These are phyloP conservation scores for Solanum chiquidenum DNA, from an alignment of 257 asterid genomes.

Conservation along the genomic window DNA sequence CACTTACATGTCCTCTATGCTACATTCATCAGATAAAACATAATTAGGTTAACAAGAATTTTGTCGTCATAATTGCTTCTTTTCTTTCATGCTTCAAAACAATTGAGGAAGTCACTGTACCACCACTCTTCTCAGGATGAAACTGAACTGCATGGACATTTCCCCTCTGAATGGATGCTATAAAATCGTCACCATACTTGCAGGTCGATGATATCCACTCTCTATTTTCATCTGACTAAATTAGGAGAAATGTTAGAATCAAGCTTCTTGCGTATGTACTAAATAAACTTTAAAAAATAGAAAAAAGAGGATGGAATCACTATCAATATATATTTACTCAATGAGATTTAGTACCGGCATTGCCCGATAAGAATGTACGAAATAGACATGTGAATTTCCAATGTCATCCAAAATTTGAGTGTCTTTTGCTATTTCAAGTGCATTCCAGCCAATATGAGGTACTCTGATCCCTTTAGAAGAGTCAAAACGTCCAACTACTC, in stretches of 20 bases:
- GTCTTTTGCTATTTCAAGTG: conserved; percentile 45
- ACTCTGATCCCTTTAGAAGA: conserved; percentile 71
- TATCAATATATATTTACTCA: neutral
- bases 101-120: conserved; percentile 22
- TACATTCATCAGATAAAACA: neutral
- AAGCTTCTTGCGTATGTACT: neutral
- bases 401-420: conserved; percentile 71
- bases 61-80: neutral
- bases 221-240: conserved; percentile 67
- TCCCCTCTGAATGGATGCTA: conserved; percentile 82
- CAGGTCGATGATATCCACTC: conserved; percentile 91
- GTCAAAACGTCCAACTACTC: conserved; percentile 86
- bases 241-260: conserved; percentile 3
- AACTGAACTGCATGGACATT: conserved; percentile 94
- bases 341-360: conserved; percentile 45
- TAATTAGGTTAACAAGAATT: neutral
- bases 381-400: conserved; percentile 78
- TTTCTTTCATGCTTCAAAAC: neutral
- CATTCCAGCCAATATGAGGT: conserved; percentile 99
- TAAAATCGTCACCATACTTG: conserved; percentile 64
- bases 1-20: neutral
- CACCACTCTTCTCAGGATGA: conserved; percentile 99
- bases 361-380: conserved; percentile 95
- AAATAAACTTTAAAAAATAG: neutral
- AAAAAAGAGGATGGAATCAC: neutral